Evolutionary conservation across 805 yeast species (phyloP).

Genomic region (Saccharomycopsis sp.): DNA sequence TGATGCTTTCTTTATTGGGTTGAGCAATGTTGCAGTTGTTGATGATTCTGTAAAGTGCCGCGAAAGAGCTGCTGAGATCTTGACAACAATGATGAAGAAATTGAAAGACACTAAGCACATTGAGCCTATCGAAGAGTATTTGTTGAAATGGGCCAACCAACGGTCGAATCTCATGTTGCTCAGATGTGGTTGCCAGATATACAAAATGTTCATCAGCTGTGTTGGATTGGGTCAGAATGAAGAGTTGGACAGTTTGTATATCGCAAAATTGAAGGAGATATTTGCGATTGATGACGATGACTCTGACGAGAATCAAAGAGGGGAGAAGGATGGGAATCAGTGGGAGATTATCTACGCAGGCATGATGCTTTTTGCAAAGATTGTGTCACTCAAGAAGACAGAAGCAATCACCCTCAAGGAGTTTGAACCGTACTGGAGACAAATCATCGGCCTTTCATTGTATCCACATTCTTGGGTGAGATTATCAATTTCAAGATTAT

Average conservation of each 20-base stretch:
- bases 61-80: conserved; percentile 65
- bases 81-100: conserved; percentile 45
- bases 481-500: conserved; percentile 49
- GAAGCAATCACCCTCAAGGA: conserved; percentile 25
- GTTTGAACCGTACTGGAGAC: conserved; percentile 40
- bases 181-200: conserved; percentile 68
- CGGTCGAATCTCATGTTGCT: conserved; percentile 41
- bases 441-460: conserved; percentile 45
- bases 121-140: conserved; percentile 35
- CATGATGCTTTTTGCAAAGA: conserved; percentile 37
- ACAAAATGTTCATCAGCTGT: conserved; percentile 49
- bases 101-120: conserved; percentile 32
- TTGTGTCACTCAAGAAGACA: conserved; percentile 33
- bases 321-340: conserved; percentile 31
- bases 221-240: conserved; percentile 34
- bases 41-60: conserved; percentile 76
- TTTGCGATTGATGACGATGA: conserved; percentile 29
- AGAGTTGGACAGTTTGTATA: conserved; percentile 32
- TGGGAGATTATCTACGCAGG: conserved; percentile 79
- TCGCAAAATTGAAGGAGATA: conserved; percentile 25
- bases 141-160: conserved; percentile 56
- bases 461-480: conserved; percentile 94
- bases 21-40: conserved; percentile 66
- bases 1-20: conserved; percentile 72
- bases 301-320: conserved; percentile 23